Conservation (phyloP, 139 green algal genomes). For the Ostreobium quekettii region DNA sequence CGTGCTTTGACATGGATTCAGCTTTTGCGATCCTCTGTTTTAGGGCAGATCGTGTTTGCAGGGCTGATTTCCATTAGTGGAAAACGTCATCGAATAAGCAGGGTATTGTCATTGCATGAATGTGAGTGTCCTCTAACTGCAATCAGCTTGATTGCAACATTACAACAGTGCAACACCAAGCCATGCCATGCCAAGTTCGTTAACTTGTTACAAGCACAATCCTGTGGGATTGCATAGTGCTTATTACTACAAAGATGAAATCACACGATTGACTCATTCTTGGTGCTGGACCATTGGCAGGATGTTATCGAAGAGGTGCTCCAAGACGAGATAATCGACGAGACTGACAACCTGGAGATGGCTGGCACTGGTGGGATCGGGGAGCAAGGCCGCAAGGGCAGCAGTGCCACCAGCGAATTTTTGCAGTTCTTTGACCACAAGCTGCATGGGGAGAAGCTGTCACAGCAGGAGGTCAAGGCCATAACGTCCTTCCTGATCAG, state of each 20-base stretch:
- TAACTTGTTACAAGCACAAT: no score
- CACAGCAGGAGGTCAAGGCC: constrained; percentile 35
- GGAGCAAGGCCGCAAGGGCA: background rate
- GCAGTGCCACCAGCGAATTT: constrained; percentile 30
- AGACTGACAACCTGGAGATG: constrained; percentile 40
- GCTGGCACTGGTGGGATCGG: constrained; percentile 14
- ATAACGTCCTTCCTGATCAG: constrained; percentile 36
- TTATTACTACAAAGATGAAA: no score
- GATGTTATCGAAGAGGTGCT: constrained; percentile 57
- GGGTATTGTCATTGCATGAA: no score
- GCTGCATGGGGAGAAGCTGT: constrained; percentile 21
- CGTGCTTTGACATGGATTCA: no score
- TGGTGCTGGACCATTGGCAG: constrained; percentile 21
- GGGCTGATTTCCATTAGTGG: no score
- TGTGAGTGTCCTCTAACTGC: no score
- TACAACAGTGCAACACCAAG: no score
- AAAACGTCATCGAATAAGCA: no score
- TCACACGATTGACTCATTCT: background rate
- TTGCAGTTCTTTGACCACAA: constrained; percentile 47
- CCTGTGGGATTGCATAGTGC: no score
- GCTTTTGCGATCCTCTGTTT: background rate
- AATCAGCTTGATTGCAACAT: no score
- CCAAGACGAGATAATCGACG: constrained; percentile 52
- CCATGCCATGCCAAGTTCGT: no score
- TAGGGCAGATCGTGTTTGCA: background rate